Base-by-base conservation (phyloP, 129 eudicot genomes). In the Centella asiatica region DNA sequence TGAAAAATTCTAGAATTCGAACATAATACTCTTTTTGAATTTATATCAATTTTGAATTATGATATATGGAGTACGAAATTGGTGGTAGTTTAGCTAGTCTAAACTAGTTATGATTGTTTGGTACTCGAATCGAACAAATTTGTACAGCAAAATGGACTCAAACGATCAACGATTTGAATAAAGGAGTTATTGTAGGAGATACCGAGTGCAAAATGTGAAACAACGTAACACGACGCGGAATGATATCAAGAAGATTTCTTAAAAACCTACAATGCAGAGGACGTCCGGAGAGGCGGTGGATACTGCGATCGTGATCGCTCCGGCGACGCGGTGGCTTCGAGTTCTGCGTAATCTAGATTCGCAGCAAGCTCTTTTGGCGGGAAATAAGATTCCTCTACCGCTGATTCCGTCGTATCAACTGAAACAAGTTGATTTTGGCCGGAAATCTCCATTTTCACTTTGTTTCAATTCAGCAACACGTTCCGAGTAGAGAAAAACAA, bases 301-400 rank as follows among this genome's bases (percentile, higher is more conserved):
- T 49, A 17, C 5, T 6, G 42, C 23, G 49, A 19, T 32, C 1
- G 22, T 15, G 42, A 20, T 18, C 10, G 54, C 67, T 62, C 37
- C 6, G 67, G 67, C 42, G 5, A 26, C 8, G 24, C 6, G 18
- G 54, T 20, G 57, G 53, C 55, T 18, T 45, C 25, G n/a, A 15
- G 28, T 6, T 37, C 52, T 10, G 37, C 15, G 32, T 17, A 31
- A 65, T 31, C 22, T 19, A 66, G 27, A 48, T 37, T 44, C 58
- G 57, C 47, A 8, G 57, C 69, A 47, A 46, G 64, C 72, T 40
- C 44, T 22, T 67, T 42, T 58, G 55, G 63, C 46, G 69, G 56
- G 40, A 62, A 39, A 26, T 61, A 45, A 4, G 69, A 34, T 50
- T 65, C 47, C 22, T 50, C 70, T 51, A 8, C 61, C 14, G 15